phyloP scores from a whole-genome alignment of 768 basidiomycete genomes.

The Epithele typhae region DNA sequence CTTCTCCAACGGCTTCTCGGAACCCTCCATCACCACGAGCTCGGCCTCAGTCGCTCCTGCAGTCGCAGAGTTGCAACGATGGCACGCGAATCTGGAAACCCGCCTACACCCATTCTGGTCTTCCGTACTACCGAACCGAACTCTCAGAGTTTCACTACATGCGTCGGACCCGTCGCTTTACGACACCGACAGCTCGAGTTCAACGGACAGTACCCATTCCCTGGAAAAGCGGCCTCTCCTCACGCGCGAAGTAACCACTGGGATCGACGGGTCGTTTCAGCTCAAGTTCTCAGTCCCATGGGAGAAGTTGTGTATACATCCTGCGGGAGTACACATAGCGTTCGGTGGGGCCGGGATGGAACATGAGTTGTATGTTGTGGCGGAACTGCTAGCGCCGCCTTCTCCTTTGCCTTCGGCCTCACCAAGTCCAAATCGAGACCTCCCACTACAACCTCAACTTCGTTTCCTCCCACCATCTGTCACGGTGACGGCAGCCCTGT shows the following conservation, averaged over 20 bases:
- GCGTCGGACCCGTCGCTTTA: slow-evolving; percentile 24
- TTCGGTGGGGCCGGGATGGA: slow-evolving; percentile 42
- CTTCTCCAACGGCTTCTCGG: no score
- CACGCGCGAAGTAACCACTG: slow-evolving; percentile 49
- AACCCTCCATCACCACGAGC: no score
- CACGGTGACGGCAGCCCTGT: slow-evolving; percentile 19
- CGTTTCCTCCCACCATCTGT: neutral
- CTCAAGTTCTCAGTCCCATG: slow-evolving; percentile 58
- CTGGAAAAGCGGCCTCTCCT: slow-evolving; percentile 43
- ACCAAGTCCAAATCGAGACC: slow-evolving; percentile 2
- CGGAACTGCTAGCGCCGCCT: slow-evolving; percentile 42
- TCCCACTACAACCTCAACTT: neutral
- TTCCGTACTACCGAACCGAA: slow-evolving; percentile 59
- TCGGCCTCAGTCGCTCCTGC: no score
- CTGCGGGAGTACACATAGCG: slow-evolving; percentile 49
- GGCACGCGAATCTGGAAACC: slow-evolving; percentile 72
- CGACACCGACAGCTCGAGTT: slow-evolving; percentile 10
- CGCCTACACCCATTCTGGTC: slow-evolving; percentile 83
- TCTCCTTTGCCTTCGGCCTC: slow-evolving; percentile 25
- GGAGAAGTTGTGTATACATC: slow-evolving; percentile 64
- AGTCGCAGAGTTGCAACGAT: slow-evolving; percentile 37
- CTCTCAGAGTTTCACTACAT: slow-evolving; percentile 60
- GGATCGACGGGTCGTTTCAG: slow-evolving; percentile 71
- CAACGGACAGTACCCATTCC: slow-evolving; percentile 16
- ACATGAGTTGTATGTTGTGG: slow-evolving; percentile 51